Evolutionary conservation across 2,329 filamentous ascomycete genomes (phyloP).

Genomic region (Talaromyces funiculosus): DNA sequence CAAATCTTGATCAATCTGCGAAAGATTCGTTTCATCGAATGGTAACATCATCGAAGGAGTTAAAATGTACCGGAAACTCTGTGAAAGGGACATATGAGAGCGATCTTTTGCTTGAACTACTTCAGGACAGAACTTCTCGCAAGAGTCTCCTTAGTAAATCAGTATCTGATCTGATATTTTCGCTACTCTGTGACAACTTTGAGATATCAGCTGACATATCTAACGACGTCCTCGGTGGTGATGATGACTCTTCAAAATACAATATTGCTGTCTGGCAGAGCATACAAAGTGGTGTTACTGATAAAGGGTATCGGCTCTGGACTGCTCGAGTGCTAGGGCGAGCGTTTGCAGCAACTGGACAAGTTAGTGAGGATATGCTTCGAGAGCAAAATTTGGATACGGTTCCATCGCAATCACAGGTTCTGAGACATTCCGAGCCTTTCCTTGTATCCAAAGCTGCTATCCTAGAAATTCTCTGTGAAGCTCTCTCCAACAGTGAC

Average conservation of each 20-base stretch:
- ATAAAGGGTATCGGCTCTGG: slow-evolving; percentile 72
- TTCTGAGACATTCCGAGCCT: slow-evolving; percentile 5
- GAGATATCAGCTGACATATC: slow-evolving; percentile 52
- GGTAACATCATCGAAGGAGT: slow-evolving; percentile 61
- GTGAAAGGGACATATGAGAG: slow-evolving; percentile 69
- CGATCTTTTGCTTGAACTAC: slow-evolving; percentile 68
- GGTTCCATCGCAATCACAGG: neutral
- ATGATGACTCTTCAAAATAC: slow-evolving; percentile 57
- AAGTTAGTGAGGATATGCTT: slow-evolving; percentile 47
- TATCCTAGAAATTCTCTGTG: slow-evolving; percentile 57
- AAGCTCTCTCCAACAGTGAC: slow-evolving; percentile 55
- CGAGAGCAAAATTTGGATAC: slow-evolving; percentile 33
- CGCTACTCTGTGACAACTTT: slow-evolving; percentile 67
- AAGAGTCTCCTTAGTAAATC: slow-evolving; percentile 66
- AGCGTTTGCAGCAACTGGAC: slow-evolving; percentile 71
- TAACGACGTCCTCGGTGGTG: slow-evolving; percentile 64
- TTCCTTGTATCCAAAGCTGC: slow-evolving; percentile 53
- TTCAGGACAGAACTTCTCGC: slow-evolving; percentile 63
- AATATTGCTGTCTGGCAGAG: slow-evolving; percentile 70
- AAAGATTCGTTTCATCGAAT: slow-evolving; percentile 60
- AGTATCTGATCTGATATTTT: slow-evolving; percentile 44
- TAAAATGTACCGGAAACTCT: slow-evolving; percentile 64
- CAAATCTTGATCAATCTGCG: slow-evolving; percentile 44
- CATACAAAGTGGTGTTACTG: slow-evolving; percentile 59
- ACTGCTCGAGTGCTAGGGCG: slow-evolving; percentile 77